A percentile compares a stretch with the other conserved stretches of the same genome.
These are phyloP conservation scores for Medicago ruthenica DNA, from an alignment of 306 rosid species.

Conservation along the genomic window DNA sequence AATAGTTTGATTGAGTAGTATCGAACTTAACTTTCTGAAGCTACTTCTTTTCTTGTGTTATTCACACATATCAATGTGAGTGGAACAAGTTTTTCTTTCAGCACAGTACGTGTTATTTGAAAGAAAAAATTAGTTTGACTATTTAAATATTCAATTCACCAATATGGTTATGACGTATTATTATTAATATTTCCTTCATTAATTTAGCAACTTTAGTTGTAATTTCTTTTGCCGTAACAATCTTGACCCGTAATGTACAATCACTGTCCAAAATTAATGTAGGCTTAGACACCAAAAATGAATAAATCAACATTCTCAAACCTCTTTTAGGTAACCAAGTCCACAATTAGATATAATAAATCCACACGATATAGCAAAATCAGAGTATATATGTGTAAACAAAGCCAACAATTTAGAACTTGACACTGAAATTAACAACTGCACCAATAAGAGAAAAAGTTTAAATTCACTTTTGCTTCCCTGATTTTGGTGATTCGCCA, in stretches of 20 bases:
- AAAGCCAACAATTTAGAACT: too few relatives aligned
- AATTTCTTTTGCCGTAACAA: neutral
- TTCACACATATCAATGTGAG: neutral
- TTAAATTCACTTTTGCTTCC: too few relatives aligned
- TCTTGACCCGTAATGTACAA: neutral
- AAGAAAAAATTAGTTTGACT: neutral
- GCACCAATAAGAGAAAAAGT: too few relatives aligned
- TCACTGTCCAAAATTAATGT: neutral
- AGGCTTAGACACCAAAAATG: slow-evolving; percentile 1
- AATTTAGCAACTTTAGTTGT: neutral
- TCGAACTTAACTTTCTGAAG: neutral
- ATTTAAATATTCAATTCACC: slow-evolving; percentile 11
- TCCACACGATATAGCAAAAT: neutral
- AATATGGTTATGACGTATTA: neutral
- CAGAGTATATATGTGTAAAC: neutral
- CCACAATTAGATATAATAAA: neutral
- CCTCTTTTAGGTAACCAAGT: neutral
- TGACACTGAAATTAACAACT: too few relatives aligned
- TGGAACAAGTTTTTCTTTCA: neutral
- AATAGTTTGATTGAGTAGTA: neutral
- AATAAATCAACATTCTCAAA: neutral
- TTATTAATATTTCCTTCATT: neutral
- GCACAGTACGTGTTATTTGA: neutral
- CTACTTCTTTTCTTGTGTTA: neutral
- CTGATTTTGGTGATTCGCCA: too few relatives aligned